These are phyloP conservation scores for Pleurotus pulmonarius DNA, from an alignment of 768 basidiomycete genomes.

Conservation along the genomic window DNA sequence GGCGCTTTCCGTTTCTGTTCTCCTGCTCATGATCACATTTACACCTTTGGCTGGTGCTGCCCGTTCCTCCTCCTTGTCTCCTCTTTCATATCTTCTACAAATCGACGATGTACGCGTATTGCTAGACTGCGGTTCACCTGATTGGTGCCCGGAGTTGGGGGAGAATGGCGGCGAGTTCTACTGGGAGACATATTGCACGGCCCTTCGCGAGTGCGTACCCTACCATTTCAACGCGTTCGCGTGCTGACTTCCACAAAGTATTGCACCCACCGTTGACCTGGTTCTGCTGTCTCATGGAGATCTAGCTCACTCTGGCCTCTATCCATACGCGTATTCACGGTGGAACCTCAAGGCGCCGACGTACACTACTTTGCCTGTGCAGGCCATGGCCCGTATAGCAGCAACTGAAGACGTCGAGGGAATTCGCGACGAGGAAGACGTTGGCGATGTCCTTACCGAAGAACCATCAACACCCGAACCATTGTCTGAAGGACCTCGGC, in stretches of 20 bases:
- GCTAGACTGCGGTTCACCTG: slow-evolving; percentile 91
- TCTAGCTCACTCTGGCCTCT: slow-evolving; percentile 84
- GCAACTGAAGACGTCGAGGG: slow-evolving; percentile 86
- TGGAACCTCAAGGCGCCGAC: slow-evolving; percentile 89
- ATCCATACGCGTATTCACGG: slow-evolving; percentile 84
- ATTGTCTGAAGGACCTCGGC: slow-evolving; percentile 21
- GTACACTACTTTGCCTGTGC: slow-evolving; percentile 92
- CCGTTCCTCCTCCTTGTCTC: slow-evolving; percentile 55
- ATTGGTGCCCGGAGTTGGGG: slow-evolving; percentile 66
- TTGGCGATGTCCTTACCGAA: slow-evolving; percentile 38
- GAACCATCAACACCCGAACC: slow-evolving; percentile 22
- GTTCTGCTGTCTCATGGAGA: slow-evolving; percentile 95
- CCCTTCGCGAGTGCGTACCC: slow-evolving; percentile 59
- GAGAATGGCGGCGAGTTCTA: slow-evolving; percentile 31
- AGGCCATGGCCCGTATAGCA: slow-evolving; percentile 92
- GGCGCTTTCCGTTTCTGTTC: too few relatives aligned
- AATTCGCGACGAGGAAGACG: slow-evolving; percentile 70
- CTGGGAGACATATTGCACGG: slow-evolving; percentile 65
- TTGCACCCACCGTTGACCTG: slow-evolving; percentile 79
- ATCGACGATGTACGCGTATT: slow-evolving; percentile 93
- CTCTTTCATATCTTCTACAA: slow-evolving; percentile 84
- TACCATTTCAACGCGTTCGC: not conserved
- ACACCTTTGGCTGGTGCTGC: slow-evolving; percentile 87
- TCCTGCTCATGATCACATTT: slow-evolving; percentile 80
- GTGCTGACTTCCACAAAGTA: slow-evolving; percentile 34